phyloP scores from a whole-genome alignment of 1,284 basidiomycete species.

The Golubevia pallescens region DNA sequence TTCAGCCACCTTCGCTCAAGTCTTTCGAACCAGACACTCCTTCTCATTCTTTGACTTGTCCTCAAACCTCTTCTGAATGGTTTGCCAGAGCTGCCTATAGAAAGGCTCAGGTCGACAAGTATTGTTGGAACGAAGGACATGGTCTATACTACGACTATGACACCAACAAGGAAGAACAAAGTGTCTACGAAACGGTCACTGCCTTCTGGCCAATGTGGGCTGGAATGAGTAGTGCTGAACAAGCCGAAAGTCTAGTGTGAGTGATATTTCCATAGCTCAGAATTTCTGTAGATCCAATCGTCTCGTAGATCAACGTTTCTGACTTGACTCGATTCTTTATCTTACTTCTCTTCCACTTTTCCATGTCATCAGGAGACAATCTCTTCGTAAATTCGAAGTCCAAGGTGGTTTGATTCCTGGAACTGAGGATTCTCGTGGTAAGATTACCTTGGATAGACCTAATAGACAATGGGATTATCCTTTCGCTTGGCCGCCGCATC shows the following conservation, averaged over 20 bases:
- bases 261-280: too few species aligned
- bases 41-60: slow-evolving; percentile 71
- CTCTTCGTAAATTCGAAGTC: slow-evolving; percentile 92
- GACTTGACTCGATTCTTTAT: slow-evolving; percentile 2
- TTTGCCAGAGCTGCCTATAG: slow-evolving; percentile 53
- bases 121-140: slow-evolving; percentile 95
- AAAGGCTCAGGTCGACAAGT: slow-evolving; percentile 82
- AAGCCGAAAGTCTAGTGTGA: slow-evolving; percentile 89
- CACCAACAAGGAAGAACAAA: slow-evolving; percentile 85
- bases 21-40: slow-evolving; percentile 65
- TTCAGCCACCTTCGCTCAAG: slow-evolving; percentile 70
- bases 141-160: slow-evolving; percentile 96
- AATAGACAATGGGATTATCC: slow-evolving; percentile 89
- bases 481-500: slow-evolving; percentile 85
- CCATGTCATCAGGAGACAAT: slow-evolving; percentile 71
- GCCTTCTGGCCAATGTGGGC: slow-evolving; percentile 97
- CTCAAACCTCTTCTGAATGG: slow-evolving; percentile 55
- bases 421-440: slow-evolving; percentile 93
- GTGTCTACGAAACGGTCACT: slow-evolving; percentile 92
- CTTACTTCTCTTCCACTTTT: slow-evolving; percentile 11
- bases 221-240: slow-evolving; percentile 91
- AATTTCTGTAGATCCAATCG: too few species aligned
- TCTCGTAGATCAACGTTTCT: too few species aligned
- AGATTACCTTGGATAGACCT: slow-evolving; percentile 92
- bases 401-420: slow-evolving; percentile 94